These are phyloP conservation scores for Eucalyptus melliodora DNA, from an alignment of 345 rosid species.

Conservation along the genomic window DNA sequence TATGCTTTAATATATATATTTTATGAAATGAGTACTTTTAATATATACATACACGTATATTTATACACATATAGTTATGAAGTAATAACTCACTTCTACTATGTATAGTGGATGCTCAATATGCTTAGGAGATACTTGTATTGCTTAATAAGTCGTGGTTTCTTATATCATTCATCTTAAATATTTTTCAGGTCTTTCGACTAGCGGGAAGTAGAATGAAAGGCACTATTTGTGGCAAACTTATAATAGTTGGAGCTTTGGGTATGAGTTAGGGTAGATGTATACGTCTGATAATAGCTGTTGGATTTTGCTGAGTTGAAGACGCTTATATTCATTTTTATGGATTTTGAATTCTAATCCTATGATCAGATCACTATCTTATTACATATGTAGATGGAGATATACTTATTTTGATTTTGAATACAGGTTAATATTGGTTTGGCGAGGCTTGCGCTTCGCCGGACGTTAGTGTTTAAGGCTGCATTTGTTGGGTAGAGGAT, in stretches of 20 bases:
- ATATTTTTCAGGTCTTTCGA: not conserved
- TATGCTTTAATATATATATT: too few relatives aligned
- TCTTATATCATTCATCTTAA: not conserved
- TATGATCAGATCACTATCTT: not conserved
- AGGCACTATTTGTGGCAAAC: not conserved
- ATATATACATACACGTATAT: not conserved
- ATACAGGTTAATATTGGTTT: not conserved
- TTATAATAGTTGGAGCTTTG: not conserved
- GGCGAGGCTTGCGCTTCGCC: too few relatives aligned
- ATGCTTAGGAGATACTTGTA: not conserved
- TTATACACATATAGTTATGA: not conserved
- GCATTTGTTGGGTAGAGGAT: accelerated
- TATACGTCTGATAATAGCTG: not conserved
- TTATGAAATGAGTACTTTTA: not conserved
- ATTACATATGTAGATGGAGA: not conserved
- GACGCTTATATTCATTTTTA: not conserved
- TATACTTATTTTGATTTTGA: not conserved
- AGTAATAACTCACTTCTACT: not conserved
- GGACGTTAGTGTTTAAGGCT: not conserved
- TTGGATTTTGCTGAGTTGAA: not conserved
- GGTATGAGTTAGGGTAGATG: not conserved
- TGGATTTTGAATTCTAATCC: not conserved
- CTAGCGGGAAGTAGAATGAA: not conserved
- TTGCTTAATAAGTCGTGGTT: not conserved
- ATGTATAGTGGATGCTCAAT: not conserved